phyloP scores from a whole-genome alignment of 2,329 filamentous ascomycete species.

The Claviceps maximensis region DNA sequence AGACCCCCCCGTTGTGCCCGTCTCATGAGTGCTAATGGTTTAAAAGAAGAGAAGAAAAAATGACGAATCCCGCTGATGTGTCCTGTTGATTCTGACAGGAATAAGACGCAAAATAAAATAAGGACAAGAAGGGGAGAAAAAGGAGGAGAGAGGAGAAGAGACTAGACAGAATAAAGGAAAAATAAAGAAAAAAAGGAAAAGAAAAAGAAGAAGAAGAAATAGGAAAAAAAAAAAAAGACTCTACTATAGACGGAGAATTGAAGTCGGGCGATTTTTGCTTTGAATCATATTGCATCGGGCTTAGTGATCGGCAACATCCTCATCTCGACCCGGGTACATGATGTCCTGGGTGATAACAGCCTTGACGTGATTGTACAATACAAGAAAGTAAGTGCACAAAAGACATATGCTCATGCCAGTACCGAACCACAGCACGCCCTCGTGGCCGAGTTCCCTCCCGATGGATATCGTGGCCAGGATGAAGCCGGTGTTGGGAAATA shows the following conservation, averaged over 20 bases:
- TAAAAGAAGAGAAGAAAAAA: no score
- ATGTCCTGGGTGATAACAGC: constrained; percentile 40
- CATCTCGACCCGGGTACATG: constrained; percentile 41
- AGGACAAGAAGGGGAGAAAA: no score
- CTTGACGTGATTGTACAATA: constrained; percentile 28
- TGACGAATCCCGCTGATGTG: no score
- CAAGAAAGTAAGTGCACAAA: constrained; percentile 26
- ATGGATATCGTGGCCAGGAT: constrained; percentile 43
- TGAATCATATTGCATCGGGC: background rate
- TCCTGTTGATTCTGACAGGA: no score
- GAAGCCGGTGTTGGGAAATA: constrained; percentile 50
- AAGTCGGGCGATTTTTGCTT: no score
- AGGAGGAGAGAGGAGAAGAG: no score
- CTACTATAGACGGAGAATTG: no score
- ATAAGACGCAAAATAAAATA: no score
- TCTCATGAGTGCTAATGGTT: no score
- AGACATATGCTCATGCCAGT: constrained; percentile 37
- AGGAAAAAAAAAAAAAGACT: background rate
- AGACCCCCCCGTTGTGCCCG: no score
- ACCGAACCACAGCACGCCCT: constrained; percentile 32
- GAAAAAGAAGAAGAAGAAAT: background rate
- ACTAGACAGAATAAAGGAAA: no score
- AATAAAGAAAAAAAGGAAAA: no score
- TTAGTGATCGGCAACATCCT: constrained; percentile 33
- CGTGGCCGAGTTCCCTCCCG: constrained; percentile 32